Base-by-base conservation (phyloP, 768 basidiomycete genomes). In the Candolleomyces eurysporus region DNA sequence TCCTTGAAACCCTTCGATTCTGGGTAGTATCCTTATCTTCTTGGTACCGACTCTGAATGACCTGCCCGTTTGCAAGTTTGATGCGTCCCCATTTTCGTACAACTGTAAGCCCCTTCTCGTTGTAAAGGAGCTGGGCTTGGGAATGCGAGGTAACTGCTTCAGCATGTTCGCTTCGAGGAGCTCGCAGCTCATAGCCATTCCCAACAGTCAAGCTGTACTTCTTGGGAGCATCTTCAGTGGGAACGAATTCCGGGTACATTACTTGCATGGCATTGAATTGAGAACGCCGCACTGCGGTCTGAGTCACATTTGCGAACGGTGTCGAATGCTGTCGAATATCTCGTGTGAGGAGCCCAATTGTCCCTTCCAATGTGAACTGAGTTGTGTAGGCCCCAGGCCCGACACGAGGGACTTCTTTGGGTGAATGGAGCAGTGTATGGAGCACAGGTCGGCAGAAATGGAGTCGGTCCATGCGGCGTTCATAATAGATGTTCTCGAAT, bases 61-160 rank as follows among this genome's bases (percentile, higher is more conserved):
- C n/a, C 14, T 76, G 74, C 3, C 72, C 72, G 65, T 72, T 75
- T 40, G 72, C 71, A 7, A 75, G 66, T 13, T 57, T 65, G n/a
- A 76, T 58, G 13, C 72, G 64, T n/a, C 72, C 72, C 74, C 73
- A 74, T 2, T 66, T 61, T 22, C 26, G 62, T n/a, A n/a, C n/a
- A n/a, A n/a, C n/a, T n/a, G n/a, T n/a, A n/a, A n/a, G n/a, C n/a
- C n/a, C n/a, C n/a, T n/a, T n/a, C n/a, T n/a, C n/a, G n/a, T n/a
- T n/a, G n/a, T n/a, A n/a, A n/a, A 50, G 32, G 2, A 39, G 9
- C 11, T 32, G 49, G 48, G 26, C 50, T 49, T 51, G 43, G 19
- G 5, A 48, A 50, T 14, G 48, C 31, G 13, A n/a, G 8, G 4
- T 45, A 19, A 40, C 5, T 21, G n/a, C 1, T 5, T 46, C 22